Conservation (phyloP, 2,329 filamentous ascomycete species). For the Colletotrichum kahawae region DNA sequence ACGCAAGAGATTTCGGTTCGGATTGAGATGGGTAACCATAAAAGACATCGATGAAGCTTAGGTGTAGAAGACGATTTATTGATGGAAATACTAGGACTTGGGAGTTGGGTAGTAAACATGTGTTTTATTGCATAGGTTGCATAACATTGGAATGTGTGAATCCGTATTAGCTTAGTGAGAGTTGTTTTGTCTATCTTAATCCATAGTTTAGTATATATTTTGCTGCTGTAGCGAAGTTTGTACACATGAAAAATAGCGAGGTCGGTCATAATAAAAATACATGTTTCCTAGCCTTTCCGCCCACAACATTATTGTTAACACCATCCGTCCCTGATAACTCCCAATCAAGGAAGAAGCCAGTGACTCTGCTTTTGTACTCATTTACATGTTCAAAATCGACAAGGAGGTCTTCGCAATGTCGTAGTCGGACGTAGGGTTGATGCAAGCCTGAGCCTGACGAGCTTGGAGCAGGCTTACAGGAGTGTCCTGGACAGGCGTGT, state of each 20-base stretch:
- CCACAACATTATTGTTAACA: neutral
- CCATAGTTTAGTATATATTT: neutral
- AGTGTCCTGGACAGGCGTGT: neutral
- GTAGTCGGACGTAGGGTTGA: neutral
- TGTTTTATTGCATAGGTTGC: neutral
- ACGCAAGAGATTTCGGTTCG: neutral
- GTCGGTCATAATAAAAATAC: accelerated
- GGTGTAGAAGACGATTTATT: too few species aligned
- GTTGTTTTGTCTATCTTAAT: neutral
- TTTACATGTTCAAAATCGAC: neutral
- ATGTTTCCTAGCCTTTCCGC: accelerated
- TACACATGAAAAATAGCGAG: neutral
- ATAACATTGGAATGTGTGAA: too few species aligned
- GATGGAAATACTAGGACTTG: too few species aligned
- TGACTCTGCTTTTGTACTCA: neutral
- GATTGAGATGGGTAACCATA: neutral
- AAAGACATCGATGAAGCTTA: neutral
- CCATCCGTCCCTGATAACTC: neutral
- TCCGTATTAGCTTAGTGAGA: too few species aligned
- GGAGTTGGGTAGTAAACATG: too few species aligned
- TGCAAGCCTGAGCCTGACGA: neutral
- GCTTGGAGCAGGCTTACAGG: neutral
- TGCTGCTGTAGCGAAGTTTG: accelerated
- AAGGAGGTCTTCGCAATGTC: neutral
- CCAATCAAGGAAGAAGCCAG: accelerated